Evolutionary conservation across 331 rosid genomes (phyloP), one percentile per base, ranked within the genome.

Genomic region (Erythrophleum ivorense): DNA sequence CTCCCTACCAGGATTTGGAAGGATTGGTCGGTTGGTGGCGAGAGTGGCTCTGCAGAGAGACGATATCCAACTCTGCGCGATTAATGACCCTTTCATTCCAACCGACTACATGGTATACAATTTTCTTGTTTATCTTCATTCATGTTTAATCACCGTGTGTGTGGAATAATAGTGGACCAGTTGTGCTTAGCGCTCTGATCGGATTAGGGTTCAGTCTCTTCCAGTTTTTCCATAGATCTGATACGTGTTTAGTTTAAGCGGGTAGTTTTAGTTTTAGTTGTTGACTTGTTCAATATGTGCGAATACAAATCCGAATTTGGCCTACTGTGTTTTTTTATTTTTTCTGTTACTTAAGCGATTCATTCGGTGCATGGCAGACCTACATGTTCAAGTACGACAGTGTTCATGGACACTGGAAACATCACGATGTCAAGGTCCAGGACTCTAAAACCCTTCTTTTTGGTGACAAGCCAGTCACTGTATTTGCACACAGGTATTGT

Each of bases 301-400:
- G 19, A 11, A 31, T 54, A n/a, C 55, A 41, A 43, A 3, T 2
- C 0, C 7, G 53, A 55, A 54, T 11, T 29, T 63, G 36, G 15
- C 33, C 49, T 6, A 33, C 8, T 6, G 14, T 10, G 19, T 38
- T 13, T 73, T n/a, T 7, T 52, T 13, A 8, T 12, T 21, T 3
- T 33, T 19, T 9, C 1, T 49, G 19, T 71, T 66, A 13, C 24
- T 74, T 58, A 9, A 70, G 4, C 63, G n/a, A 18, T 43, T 52
- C 29, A 15, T 21, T 59, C 36, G 16, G 48, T 65, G 50, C 45
- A 38, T 50, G 60, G 72, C 63, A 89, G 95, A 85, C 85, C 38
- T 91, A 89, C 78, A 88, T 91, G 93, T 91, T 91, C 79, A 86
- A 91, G 86, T 89, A 91, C n/a, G 95, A 91, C 83, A 82, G 88